Conservation (phyloP, 805 yeast species). For the Yamadazyma ubonensis region DNA sequence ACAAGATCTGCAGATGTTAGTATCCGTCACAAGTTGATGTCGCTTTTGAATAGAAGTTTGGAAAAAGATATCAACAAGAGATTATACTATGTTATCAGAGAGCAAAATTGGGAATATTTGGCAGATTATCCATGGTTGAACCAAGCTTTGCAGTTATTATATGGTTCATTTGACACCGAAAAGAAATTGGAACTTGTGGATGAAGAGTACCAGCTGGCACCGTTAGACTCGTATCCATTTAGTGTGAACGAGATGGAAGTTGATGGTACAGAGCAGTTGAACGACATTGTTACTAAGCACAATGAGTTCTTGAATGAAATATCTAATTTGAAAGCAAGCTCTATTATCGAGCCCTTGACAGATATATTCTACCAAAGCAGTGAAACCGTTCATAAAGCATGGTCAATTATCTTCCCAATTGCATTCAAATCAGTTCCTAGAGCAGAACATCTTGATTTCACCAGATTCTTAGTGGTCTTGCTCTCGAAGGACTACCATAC, state of each 20-base stretch:
- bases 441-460: conserved; percentile 79
- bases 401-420: conserved; percentile 82
- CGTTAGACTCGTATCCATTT: conserved; percentile 45
- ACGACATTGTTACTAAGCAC: conserved; percentile 26
- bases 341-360: conserved; percentile 66
- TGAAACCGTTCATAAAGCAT: conserved; percentile 73
- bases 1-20: conserved; percentile 77
- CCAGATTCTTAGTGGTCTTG: conserved; percentile 74
- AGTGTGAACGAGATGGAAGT: conserved; percentile 26
- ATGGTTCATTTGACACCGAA: conserved; percentile 67
- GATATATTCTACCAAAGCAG: conserved; percentile 83
- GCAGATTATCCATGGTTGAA: conserved; percentile 94
- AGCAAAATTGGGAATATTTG: conserved; percentile 95
- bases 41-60: conserved; percentile 71
- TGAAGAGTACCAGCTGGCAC: conserved; percentile 53
- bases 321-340: conserved; percentile 47
- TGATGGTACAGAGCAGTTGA: conserved; percentile 24
- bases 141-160: conserved; percentile 84
- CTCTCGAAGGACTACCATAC: conserved; percentile 89
- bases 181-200: conserved; percentile 45
- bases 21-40: conserved; percentile 75
- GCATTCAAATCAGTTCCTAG: conserved; percentile 72
- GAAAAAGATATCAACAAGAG: conserved; percentile 78
- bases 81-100: conserved; percentile 81
- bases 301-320: conserved; percentile 29